A percentile compares a stretch with the other conserved stretches of the same genome.
phyloP scores from a whole-genome alignment of 768 basidiomycete species.

The Boletus rubropictus region DNA sequence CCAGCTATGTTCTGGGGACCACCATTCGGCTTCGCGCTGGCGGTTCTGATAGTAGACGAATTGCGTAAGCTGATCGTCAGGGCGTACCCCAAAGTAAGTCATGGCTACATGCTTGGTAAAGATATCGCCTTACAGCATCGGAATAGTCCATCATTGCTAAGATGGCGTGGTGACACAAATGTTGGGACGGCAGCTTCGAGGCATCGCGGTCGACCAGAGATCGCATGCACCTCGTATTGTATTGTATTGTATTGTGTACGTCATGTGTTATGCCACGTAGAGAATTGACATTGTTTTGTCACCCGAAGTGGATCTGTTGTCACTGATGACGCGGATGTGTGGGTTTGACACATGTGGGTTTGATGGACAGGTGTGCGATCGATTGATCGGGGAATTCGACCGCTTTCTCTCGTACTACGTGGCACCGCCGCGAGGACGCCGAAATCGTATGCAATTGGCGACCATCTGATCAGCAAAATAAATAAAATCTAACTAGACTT shows the following conservation, averaged over 20 bases:
- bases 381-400: too few relatives aligned
- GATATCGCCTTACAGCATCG: conserved; percentile 5
- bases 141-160: conserved; percentile 33
- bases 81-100: conserved; percentile 37
- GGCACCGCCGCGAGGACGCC: too few relatives aligned
- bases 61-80: conserved; percentile 41
- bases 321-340: too few relatives aligned
- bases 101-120: background rate
- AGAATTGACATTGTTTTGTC: background rate
- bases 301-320: background rate
- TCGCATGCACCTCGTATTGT: background rate
- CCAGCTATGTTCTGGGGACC: conserved; percentile 45
- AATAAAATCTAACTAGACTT: too few relatives aligned
- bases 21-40: conserved; percentile 41
- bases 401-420: too few relatives aligned
- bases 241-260: too few relatives aligned
- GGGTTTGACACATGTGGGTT: too few relatives aligned
- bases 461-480: too few relatives aligned
- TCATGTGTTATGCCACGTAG: background rate
- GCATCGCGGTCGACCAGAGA: background rate
- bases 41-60: conserved; percentile 39
- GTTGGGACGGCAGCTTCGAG: background rate
- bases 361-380: too few relatives aligned
- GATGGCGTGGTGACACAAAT: conserved; percentile 33
- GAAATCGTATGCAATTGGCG: too few relatives aligned